A percentile compares a stretch with the other conserved stretches of the same genome.
These are phyloP conservation scores for Microsporum canis DNA, from an alignment of 2,329 filamentous ascomycete genomes.

Conservation along the genomic window DNA sequence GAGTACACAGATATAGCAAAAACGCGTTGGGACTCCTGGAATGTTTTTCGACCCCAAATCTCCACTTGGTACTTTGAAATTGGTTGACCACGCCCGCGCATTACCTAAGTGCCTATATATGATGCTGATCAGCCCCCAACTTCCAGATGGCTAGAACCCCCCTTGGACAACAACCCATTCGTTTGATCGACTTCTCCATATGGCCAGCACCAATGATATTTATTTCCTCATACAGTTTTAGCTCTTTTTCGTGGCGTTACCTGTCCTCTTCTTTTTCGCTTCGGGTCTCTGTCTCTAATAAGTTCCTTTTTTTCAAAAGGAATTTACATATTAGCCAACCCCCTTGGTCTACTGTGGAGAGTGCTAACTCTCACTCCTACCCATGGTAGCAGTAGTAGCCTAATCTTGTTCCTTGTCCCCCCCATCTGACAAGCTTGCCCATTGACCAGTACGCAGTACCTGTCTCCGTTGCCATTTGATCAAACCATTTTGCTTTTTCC, in stretches of 20 bases:
- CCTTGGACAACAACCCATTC: background rate
- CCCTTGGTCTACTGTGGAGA: background rate
- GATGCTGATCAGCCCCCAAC: conserved; percentile 2
- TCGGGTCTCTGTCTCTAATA: background rate
- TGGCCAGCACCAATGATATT: conserved; percentile 1
- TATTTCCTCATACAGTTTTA: background rate
- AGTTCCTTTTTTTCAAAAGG: conserved; percentile 3
- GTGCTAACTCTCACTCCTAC: background rate
- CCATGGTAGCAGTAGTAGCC: conserved; percentile 4
- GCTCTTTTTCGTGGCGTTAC: conserved; percentile 1
- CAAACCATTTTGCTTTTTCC: conserved; percentile 4
- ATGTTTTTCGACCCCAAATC: background rate
- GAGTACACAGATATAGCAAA: background rate
- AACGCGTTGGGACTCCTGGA: background rate
- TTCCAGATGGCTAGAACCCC: conserved; percentile 7
- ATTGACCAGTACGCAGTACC: conserved; percentile 3
- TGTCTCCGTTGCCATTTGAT: background rate
- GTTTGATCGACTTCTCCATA: conserved; percentile 8
- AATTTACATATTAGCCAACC: conserved; percentile 1
- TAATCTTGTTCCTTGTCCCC: conserved; percentile 2
- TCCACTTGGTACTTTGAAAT: background rate
- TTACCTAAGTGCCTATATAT: conserved; percentile 3
- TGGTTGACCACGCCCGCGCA: background rate
- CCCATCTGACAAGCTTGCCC: background rate
- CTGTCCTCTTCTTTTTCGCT: background rate